Percentiles rank a stretch among this genome's conserved stretches.
phyloP scores from a whole-genome alignment of 345 rosid genomes.

The Hirschfeldia incana region DNA sequence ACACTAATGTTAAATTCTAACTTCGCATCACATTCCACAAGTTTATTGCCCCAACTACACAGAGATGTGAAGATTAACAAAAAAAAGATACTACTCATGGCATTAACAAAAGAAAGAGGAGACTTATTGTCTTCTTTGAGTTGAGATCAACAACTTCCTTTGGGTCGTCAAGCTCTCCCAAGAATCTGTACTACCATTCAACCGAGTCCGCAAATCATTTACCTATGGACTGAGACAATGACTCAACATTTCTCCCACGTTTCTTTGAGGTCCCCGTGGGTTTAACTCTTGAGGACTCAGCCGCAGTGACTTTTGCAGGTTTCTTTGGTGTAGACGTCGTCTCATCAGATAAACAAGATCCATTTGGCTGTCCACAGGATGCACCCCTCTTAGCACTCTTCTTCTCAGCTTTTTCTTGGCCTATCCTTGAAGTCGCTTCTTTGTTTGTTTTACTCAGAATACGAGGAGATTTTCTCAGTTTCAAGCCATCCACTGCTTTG shows the following conservation, averaged over 20 bases:
- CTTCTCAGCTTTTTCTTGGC: constrained; percentile 17
- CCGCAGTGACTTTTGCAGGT: constrained; percentile 15
- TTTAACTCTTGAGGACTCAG: constrained; percentile 39
- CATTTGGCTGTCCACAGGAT: constrained; percentile 16
- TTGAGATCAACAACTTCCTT: background rate
- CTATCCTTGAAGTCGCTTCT: constrained; percentile 15
- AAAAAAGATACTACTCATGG: background rate
- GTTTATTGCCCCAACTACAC: background rate
- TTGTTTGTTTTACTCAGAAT: constrained; percentile 8
- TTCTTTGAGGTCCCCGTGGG: constrained; percentile 29
- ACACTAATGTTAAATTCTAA: background rate
- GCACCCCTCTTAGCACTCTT: constrained; percentile 16
- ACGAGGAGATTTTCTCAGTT: constrained; percentile 35
- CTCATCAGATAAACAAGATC: background rate
- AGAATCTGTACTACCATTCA: background rate
- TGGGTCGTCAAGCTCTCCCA: background rate
- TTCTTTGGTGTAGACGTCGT: constrained; percentile 29
- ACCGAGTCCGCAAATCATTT: constrained; percentile 5
- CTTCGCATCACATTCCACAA: background rate
- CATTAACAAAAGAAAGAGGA: background rate
- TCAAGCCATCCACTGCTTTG: constrained; percentile 15
- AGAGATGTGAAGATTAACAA: background rate
- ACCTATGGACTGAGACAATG: constrained; percentile 29
- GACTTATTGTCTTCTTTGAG: background rate
- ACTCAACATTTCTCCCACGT: constrained; percentile 31